Conservation (phyloP, 2,329 filamentous ascomycete genomes). For the Fusarium albosuccineum region DNA sequence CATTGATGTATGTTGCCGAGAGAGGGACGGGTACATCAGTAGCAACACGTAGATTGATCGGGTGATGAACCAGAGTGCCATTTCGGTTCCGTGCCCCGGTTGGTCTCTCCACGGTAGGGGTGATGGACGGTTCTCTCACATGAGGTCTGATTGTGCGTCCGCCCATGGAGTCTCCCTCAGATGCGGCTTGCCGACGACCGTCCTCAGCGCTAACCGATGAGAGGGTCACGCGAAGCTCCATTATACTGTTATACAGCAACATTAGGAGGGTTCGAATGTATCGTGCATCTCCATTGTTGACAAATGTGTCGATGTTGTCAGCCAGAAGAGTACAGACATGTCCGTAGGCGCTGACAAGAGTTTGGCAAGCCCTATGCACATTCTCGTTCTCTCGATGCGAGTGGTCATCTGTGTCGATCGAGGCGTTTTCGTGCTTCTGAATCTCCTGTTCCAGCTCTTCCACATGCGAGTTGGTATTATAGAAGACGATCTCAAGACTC, state of each 20-base stretch:
- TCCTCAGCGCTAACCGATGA: conserved; percentile 50
- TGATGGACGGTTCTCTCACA: conserved; percentile 65
- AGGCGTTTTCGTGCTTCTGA: conserved; percentile 68
- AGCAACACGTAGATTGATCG: conserved; percentile 67
- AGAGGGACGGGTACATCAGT: conserved; percentile 63
- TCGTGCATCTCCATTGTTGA: conserved; percentile 74
- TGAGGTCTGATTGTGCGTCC: conserved; percentile 65
- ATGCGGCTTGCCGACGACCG: conserved; percentile 31
- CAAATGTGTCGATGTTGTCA: conserved; percentile 72
- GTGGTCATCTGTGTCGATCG: conserved; percentile 61
- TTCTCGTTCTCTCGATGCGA: conserved; percentile 71
- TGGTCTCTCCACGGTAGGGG: conserved; percentile 65
- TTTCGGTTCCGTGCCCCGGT: conserved; percentile 49
- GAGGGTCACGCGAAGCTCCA: conserved; percentile 72
- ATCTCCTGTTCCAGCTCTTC: conserved; percentile 75
- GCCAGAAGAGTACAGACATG: conserved; percentile 73
- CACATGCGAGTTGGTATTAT: conserved; percentile 75
- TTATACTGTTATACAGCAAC: conserved; percentile 75
- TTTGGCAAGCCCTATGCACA: conserved; percentile 73
- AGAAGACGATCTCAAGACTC: conserved; percentile 75
- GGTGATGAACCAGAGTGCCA: conserved; percentile 60
- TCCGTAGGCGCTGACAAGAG: conserved; percentile 73
- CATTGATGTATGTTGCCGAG: conserved; percentile 63
- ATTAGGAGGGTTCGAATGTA: conserved; percentile 75
- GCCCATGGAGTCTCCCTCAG: conserved; percentile 37